Conservation (phyloP, 106 monocot species). For the Phalaenopsis equestris region DNA sequence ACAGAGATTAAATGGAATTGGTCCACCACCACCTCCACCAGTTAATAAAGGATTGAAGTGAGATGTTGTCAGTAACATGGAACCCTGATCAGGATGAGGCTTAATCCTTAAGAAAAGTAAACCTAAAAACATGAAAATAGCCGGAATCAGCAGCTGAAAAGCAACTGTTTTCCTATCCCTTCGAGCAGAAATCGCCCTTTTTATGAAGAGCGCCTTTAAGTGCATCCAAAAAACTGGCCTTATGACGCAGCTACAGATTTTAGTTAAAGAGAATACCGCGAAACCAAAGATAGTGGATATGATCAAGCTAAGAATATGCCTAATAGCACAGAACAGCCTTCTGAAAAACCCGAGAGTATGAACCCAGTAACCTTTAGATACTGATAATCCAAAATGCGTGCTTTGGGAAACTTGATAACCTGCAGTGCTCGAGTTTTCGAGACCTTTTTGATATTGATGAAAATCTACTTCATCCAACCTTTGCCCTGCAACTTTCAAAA, state of each 20-base stretch:
- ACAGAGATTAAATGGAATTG: slow-evolving; percentile 82
- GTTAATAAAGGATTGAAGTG: slow-evolving; percentile 75
- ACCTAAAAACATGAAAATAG: slow-evolving; percentile 64
- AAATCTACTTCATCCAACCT: slow-evolving; percentile 27
- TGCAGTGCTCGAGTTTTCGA: slow-evolving; percentile 10
- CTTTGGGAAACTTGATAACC: slow-evolving; percentile 22
- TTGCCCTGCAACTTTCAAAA: slow-evolving; percentile 73
- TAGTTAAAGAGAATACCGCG: slow-evolving; percentile 26
- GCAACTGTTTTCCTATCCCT: slow-evolving; percentile 75
- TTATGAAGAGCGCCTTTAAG: slow-evolving; percentile 65
- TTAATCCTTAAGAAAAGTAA: slow-evolving; percentile 66
- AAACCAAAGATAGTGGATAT: slow-evolving; percentile 33
- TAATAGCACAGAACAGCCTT: slow-evolving; percentile 27
- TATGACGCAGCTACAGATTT: slow-evolving; percentile 43
- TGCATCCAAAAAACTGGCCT: slow-evolving; percentile 59
- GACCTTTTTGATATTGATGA: slow-evolving; percentile 13
- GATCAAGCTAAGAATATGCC: slow-evolving; percentile 27
- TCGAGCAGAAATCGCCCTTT: slow-evolving; percentile 60
- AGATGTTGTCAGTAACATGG: slow-evolving; percentile 63
- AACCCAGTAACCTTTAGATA: slow-evolving; percentile 10
- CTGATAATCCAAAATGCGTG: slow-evolving; percentile 17
- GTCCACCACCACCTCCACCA: slow-evolving; percentile 85
- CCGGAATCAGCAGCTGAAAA: slow-evolving; percentile 81
- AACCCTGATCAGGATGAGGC: slow-evolving; percentile 84
- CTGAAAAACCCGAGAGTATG: slow-evolving; percentile 21